phyloP scores from a whole-genome alignment of 1,139 yeast species.

The Protomyces lactucae-debilis region DNA sequence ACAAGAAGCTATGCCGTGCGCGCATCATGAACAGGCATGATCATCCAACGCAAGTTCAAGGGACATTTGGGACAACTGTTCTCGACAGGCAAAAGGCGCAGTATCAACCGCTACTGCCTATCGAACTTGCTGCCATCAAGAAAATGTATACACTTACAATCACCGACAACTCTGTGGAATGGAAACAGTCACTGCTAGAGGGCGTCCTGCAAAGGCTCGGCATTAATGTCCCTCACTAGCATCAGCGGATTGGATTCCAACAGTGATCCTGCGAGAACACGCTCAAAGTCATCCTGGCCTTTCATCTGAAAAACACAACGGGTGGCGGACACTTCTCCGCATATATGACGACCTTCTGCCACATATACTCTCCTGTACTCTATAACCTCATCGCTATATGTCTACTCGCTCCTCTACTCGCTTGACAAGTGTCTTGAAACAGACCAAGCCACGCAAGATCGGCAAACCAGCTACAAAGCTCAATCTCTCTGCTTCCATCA shows the following conservation, averaged over 20 bases:
- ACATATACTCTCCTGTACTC: background rate
- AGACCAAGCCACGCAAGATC: background rate
- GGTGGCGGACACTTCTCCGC: no score
- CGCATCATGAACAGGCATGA: background rate
- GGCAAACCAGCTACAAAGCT: background rate
- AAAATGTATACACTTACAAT: background rate
- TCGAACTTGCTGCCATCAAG: background rate
- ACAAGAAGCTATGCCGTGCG: background rate
- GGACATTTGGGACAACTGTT: background rate
- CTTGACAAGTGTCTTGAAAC: background rate
- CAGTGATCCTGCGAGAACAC: no score
- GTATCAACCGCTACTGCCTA: background rate
- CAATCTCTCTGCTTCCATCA: background rate
- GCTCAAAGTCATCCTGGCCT: no score
- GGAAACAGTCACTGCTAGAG: background rate
- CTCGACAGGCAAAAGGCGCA: background rate
- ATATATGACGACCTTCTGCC: background rate
- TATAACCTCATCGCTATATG: background rate
- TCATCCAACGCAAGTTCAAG: conserved; percentile 2
- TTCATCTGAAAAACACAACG: no score
- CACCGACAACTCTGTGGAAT: background rate
- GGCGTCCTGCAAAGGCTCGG: background rate
- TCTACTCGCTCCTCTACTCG: background rate
- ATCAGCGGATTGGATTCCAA: background rate
- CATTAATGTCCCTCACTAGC: background rate